A percentile compares a stretch with the other conserved stretches of the same genome.
phyloP scores from a whole-genome alignment of 352 stramenopile species.

The Pilasporangium apinafurcum region DNA sequence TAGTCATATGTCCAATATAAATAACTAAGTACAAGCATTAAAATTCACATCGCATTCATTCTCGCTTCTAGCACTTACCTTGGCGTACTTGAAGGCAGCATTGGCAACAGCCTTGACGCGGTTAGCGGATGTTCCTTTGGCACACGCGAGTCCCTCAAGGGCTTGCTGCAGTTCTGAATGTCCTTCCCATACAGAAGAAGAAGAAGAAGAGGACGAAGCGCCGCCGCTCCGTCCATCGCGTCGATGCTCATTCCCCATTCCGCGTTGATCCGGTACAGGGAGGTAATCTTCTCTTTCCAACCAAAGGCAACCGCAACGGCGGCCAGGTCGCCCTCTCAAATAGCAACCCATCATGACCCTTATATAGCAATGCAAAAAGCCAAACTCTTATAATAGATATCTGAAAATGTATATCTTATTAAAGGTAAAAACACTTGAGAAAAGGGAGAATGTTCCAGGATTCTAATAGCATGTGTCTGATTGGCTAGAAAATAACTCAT shows the following conservation, averaged over 20 bases:
- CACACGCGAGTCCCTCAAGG: constrained; percentile 54
- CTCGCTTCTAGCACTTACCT: constrained; percentile 23
- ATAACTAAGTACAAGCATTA: not conserved
- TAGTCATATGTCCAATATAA: constrained; percentile 14
- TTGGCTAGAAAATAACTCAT: no score
- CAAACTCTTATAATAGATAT: no score
- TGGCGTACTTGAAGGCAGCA: constrained; percentile 61
- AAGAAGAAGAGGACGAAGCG: constrained; percentile 9
- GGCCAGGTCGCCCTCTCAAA: no score
- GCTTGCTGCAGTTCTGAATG: constrained; percentile 58
- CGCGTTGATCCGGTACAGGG: no score
- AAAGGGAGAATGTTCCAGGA: no score
- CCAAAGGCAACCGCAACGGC: no score
- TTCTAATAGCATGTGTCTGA: no score
- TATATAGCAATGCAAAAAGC: no score
- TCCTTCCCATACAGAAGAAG: constrained; percentile 71
- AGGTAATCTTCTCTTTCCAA: no score
- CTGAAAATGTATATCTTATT: no score
- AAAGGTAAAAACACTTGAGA: no score
- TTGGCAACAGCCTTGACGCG: constrained; percentile 65
- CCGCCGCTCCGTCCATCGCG: not conserved
- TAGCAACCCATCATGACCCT: no score
- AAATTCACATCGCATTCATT: not conserved
- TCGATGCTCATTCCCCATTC: constrained; percentile 1
- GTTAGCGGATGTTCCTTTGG: constrained; percentile 79